phyloP scores from a whole-genome alignment of 108 stramenopile genomes.

The Licmophora abbreviata region DNA sequence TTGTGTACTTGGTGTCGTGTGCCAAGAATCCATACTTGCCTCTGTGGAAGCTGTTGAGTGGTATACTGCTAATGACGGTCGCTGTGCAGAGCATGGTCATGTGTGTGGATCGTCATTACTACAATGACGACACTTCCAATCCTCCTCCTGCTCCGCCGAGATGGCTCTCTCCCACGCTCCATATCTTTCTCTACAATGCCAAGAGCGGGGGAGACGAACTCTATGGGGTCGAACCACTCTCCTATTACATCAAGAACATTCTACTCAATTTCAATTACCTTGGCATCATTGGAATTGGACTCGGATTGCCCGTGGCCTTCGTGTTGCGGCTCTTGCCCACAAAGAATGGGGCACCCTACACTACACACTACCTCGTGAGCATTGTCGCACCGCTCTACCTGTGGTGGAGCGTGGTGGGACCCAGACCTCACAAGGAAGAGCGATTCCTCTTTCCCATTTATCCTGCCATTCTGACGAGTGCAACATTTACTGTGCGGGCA shows the following conservation, averaged over 20 bases:
- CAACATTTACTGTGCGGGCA: conserved; percentile 15
- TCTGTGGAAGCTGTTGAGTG: conserved; percentile 13
- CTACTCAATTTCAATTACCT: conserved; percentile 84
- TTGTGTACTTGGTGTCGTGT: conserved; percentile 20
- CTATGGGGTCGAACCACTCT: conserved; percentile 92
- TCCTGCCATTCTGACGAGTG: conserved; percentile 57
- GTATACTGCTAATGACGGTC: conserved; percentile 22
- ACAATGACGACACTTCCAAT: too few relatives aligned
- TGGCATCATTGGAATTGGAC: conserved; percentile 36
- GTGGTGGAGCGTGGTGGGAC: conserved; percentile 77
- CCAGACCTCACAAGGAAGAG: conserved; percentile 97
- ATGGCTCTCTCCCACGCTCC: conserved; percentile 51
- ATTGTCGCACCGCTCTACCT: conserved; percentile 52
- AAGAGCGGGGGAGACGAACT: conserved; percentile 85
- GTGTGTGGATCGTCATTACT: conserved; percentile 53
- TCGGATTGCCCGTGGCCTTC: conserved; percentile 17
- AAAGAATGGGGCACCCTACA: background rate
- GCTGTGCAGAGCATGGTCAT: conserved; percentile 43
- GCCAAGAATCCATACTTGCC: background rate
- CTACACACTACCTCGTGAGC: too few relatives aligned
- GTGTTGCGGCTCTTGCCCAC: background rate
- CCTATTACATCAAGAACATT: conserved; percentile 91
- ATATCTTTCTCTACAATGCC: conserved; percentile 79
- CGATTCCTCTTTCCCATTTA: conserved; percentile 91
- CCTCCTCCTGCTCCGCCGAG: too few relatives aligned